Base-by-base conservation (phyloP, 1,139 yeast genomes). In the Pneumocystis sp. region DNA sequence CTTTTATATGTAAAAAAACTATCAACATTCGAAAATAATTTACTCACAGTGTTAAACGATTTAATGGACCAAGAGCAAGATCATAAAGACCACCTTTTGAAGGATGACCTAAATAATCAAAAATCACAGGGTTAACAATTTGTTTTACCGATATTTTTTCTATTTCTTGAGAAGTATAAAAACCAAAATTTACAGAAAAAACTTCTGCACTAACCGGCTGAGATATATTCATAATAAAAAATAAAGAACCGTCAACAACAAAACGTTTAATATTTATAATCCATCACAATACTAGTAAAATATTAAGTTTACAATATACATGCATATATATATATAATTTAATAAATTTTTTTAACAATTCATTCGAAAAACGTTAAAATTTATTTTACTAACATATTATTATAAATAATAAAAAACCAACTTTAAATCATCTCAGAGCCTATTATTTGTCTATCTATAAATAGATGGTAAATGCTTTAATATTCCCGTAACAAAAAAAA, bases 71-170 rank as follows among this genome's bases (percentile, higher is more conserved):
- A 63, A 95, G 79, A 31, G 96, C 85, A 70, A 91, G 82, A 77
- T 95, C 99, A 72, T 95, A 95, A 62, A 95, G 80, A 76, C 99
- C 99, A 67, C 95, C 93, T 63, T 85, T 81, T 64, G 93, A 85
- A 21, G 99, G 97, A 76, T 95, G 98, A 63, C 97, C 98, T 74
- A 95, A 79, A 74, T 88, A 89, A 76, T 95, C 98, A 73, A 95
- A 87, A 35, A 90, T 96, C 63, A 89, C 87, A 31, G 98, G 97
- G 74, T 90, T 90, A 68, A 95, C 87, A 76, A 95, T 85, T 79
- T 93, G 97, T 75, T 90, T 91, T 67, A 96, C 97, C 42, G 97
- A 89, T 65, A 91, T 80, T 71, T 83, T 82, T 72, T 93, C 83
- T 73, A 93, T 86, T 73, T 95, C 98, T 66, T 83, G 85, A 40